These are phyloP conservation scores for Chlamydomonas sp. DNA, from an alignment of 139 green algal species.

Conservation along the genomic window DNA sequence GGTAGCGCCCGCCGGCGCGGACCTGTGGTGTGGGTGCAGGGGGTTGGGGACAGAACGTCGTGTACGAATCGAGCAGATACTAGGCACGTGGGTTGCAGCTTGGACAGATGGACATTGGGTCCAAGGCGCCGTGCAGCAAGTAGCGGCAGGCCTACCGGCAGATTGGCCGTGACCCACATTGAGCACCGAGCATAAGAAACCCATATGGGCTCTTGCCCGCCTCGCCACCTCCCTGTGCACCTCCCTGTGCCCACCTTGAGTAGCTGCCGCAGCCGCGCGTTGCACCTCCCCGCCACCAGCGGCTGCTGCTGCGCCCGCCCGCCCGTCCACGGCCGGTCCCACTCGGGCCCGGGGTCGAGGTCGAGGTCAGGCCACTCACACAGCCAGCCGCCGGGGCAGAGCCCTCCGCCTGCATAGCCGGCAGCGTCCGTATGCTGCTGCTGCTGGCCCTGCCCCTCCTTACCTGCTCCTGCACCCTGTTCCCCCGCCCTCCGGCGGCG, in stretches of 20 bases:
- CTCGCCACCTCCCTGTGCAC: too few species aligned
- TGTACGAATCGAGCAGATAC: too few species aligned
- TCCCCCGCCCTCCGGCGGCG: too few species aligned
- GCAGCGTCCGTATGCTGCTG: background rate
- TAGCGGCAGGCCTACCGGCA: background rate
- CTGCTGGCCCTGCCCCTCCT: too few species aligned
- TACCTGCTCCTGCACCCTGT: too few species aligned
- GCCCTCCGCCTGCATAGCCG: background rate
- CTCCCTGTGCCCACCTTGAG: background rate
- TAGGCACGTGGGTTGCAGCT: too few species aligned
- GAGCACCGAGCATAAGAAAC: too few species aligned
- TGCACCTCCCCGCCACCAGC: conserved; percentile 15
- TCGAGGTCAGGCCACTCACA: background rate
- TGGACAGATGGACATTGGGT: background rate
- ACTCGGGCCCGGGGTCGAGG: background rate
- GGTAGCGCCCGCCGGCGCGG: conserved; percentile 1
- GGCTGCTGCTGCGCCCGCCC: conserved; percentile 21
- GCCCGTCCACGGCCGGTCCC: conserved; percentile 1
- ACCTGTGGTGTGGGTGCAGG: background rate
- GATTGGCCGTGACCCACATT: background rate
- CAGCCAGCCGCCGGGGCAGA: too few species aligned
- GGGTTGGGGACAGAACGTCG: background rate
- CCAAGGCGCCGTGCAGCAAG: background rate
- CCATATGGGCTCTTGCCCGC: too few species aligned
- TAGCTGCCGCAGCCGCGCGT: conserved; percentile 32